These are phyloP conservation scores for Stemphylium beticola DNA, from an alignment of 2,329 filamentous ascomycete genomes.

Conservation along the genomic window DNA sequence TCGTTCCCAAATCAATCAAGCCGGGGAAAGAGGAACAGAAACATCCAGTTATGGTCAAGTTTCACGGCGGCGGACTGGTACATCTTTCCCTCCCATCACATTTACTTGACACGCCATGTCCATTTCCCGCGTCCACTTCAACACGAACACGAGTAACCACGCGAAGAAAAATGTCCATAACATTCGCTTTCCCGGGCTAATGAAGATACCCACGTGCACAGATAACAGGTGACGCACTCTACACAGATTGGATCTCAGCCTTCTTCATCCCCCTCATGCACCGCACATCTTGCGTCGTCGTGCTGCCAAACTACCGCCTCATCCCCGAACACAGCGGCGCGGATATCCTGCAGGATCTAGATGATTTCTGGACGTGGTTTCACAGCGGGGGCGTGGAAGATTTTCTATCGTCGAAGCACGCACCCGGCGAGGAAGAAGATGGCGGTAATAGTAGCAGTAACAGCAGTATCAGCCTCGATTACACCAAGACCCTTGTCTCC, in stretches of 20 bases:
- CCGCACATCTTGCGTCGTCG: constrained; percentile 52
- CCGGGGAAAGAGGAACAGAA: too few species aligned
- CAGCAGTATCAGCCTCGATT: constrained; percentile 27
- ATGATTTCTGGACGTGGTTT: constrained; percentile 59
- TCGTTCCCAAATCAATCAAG: constrained; percentile 48
- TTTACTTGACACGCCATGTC: background rate
- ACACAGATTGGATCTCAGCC: constrained; percentile 37
- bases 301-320: constrained; percentile 59
- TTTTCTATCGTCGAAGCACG: background rate
- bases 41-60: constrained; percentile 51
- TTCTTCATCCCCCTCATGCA: constrained; percentile 50
- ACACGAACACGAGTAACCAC: too few species aligned
- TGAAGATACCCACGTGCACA: too few species aligned
- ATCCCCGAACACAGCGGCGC: constrained; percentile 56
- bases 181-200: too few species aligned
- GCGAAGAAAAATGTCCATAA: too few species aligned
- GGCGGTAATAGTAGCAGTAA: too few species aligned
- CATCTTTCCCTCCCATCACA: background rate
- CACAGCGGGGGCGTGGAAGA: constrained; percentile 8
- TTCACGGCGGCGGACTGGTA: constrained; percentile 55
- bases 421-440: too few species aligned
- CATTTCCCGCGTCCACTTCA: background rate
- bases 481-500: constrained; percentile 33
- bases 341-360: constrained; percentile 57
- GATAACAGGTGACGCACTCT: constrained; percentile 37